Base-by-base conservation (phyloP, 345 rosid genomes). In the Eutrema japonicum region DNA sequence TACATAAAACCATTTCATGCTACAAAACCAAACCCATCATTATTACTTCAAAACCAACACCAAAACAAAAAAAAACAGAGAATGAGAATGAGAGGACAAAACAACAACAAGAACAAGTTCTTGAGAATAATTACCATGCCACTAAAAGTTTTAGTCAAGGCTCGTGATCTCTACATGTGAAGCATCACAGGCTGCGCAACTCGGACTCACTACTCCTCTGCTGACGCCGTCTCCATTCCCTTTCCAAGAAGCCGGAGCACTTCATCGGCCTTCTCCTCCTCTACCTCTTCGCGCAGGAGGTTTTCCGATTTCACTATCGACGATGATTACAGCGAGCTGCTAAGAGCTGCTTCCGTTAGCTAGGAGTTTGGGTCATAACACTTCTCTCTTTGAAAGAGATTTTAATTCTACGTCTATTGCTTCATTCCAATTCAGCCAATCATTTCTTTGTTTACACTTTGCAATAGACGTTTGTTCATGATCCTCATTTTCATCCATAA, bases 121-220 rank as follows among this genome's bases (percentile, higher is more conserved):
- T 18, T 85, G 46, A 71, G 74, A 53, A 61, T 88, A 70, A 47
- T 85, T n/a, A 49, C 72, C 5, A 42, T 72, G 33, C 96, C 96
- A 4, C 8, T 85, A 0, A 81, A 81, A 69, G 83, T 75, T 10
- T 50, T 88, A 5, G 16, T 82, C 59, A 86, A 80, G 70, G 97
- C 97, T 7, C 78, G 88, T 64, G 97, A 91, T 74, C 68, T 85
- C 10, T 91, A 91, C 70, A 93, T 88, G 7, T 79, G 78, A 18
- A 86, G 89, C 85, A 67, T 91, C 55, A 82, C 80, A 18, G 71
- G 84, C 11, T 85, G 81, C 35, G 83, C 92, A 13, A 40, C 81
- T 50, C 49, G 82, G 1, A 70, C 64, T 14, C 76, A 81, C 29
- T 74, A 78, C 43, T 76, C 80, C 49, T 68, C 78, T 6, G 33